Evolutionary conservation across 805 yeast genomes (phyloP), one percentile per base, ranked within the genome.

Genomic region (Tetrapisispora nanseiensis): DNA sequence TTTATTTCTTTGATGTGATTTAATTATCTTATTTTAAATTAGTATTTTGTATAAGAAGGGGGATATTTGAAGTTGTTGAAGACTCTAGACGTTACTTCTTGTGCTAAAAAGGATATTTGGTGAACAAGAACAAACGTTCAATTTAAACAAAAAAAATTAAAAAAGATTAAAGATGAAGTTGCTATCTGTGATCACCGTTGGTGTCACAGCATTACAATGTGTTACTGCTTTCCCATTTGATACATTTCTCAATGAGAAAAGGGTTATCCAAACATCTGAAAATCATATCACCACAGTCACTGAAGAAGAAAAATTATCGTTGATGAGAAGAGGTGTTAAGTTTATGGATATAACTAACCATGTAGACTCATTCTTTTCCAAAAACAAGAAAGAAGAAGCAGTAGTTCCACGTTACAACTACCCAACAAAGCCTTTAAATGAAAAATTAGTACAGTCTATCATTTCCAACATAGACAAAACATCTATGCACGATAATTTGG

Each of bases 341-440:
- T 82, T 80, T 56, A 74, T 83, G 48, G 90, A 82, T 61, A 70
- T 82, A 26, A 80, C 90, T 9, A 67, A 68, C 18, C 67, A 68
- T 45, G 34, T 40, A 3, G 18, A 28, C 18, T 46, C 44, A 34
- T 55, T 52, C 26, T 51, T 62, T 50, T 47, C 52, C 34, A 45
- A 45, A 7, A 33, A 51, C 1, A 43, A 47, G 1, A 21, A 33
- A 2, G 52, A 51, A 13, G 46, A 46, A 3, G 32, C 41, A 1
- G 43, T 58, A 2, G 63, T 62, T 3, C 63, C 67, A 4, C 46
- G 46, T 37, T 66, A 63, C 39, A 49, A 66, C 12, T 83, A 78
- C 61, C 95, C 95, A 0, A 52, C 51, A 1, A 48, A 61, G 15
- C 63, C 68, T 3, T 45, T 57, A 29, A 63, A 72, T 48, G 43